phyloP scores from a whole-genome alignment of 208 protist genomes.

The Crithidia acanthocephali region DNA sequence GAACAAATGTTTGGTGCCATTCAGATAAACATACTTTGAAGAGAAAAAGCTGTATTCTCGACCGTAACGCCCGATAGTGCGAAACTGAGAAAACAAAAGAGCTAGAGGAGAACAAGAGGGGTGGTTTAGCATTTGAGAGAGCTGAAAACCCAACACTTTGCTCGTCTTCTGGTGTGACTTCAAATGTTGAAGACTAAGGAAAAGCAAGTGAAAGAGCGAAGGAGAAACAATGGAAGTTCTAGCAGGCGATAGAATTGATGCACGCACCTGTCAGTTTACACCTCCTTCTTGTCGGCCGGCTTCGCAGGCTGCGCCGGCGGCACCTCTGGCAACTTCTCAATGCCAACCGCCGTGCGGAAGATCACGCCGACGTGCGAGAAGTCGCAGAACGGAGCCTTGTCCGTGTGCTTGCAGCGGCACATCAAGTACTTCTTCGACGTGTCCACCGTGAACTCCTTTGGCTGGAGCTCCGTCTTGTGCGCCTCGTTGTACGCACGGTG shows the following conservation, averaged over 20 bases:
- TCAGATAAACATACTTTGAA: no score
- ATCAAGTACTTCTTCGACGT: constrained; percentile 57
- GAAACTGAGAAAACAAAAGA: not conserved
- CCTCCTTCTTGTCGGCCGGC: constrained; percentile 3
- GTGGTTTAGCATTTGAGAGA: no score
- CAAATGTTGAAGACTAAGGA: not conserved
- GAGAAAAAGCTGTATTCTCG: no score
- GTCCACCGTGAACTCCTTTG: constrained; percentile 65
- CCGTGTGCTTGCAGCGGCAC: constrained; percentile 83
- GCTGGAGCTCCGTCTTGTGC: constrained; percentile 68
- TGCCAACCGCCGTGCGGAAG: constrained; percentile 57
- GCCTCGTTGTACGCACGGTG: constrained; percentile 72
- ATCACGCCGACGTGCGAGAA: constrained; percentile 74
- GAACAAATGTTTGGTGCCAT: not conserved
- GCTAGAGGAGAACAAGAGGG: not conserved
- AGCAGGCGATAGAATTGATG: no score
- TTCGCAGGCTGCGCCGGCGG: constrained; percentile 2
- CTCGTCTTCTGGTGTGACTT: no score
- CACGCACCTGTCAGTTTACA: not conserved
- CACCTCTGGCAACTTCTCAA: constrained; percentile 47
- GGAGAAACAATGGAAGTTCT: no score
- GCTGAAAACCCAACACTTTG: no score
- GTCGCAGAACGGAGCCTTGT: constrained; percentile 70
- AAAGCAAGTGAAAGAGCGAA: not conserved
- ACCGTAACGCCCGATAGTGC: no score